These are phyloP conservation scores for Cadophora sp. DNA, from an alignment of 2,329 filamentous ascomycete genomes.

Conservation along the genomic window DNA sequence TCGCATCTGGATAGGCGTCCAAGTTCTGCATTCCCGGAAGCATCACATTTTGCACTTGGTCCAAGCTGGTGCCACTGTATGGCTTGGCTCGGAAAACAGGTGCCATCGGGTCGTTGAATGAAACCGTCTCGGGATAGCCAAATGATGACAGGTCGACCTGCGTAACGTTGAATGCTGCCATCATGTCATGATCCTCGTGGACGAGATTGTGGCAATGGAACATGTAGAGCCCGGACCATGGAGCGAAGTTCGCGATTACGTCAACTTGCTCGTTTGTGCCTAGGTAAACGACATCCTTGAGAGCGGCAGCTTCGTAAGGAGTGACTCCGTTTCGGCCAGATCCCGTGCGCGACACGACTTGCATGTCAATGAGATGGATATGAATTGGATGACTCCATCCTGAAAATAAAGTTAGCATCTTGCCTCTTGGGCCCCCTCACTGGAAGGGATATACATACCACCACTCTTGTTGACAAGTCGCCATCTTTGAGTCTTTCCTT, in stretches of 20 bases:
- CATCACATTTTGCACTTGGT: slow-evolving; percentile 26
- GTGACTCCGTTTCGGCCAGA: slow-evolving; percentile 43
- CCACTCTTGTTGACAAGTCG: slow-evolving; percentile 32
- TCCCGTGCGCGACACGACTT: slow-evolving; percentile 56
- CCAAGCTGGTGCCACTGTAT: slow-evolving; percentile 32
- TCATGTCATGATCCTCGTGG: slow-evolving; percentile 46
- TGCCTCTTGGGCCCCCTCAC: too few species aligned
- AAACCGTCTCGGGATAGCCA: slow-evolving; percentile 26
- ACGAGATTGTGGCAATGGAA: slow-evolving; percentile 49
- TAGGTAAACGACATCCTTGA: slow-evolving; percentile 66
- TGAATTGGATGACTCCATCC: slow-evolving; percentile 49
- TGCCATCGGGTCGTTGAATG: slow-evolving; percentile 43
- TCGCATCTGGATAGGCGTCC: slow-evolving; percentile 37
- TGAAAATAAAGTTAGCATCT: neutral
- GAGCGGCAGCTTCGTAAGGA: slow-evolving; percentile 60
- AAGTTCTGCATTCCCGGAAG: slow-evolving; percentile 32
- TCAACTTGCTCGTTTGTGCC: slow-evolving; percentile 55
- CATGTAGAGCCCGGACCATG: slow-evolving; percentile 60
- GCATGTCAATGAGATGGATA: slow-evolving; percentile 65
- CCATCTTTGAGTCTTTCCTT: slow-evolving; percentile 55
- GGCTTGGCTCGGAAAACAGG: slow-evolving; percentile 35
- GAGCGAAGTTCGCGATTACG: slow-evolving; percentile 58
- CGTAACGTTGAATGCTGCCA: slow-evolving; percentile 26
- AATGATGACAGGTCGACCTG: slow-evolving; percentile 15
- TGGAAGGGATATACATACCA: slow-evolving; percentile 12